Base-by-base conservation (phyloP, 2,329 filamentous ascomycete genomes). In the Sporothrix sp. region DNA sequence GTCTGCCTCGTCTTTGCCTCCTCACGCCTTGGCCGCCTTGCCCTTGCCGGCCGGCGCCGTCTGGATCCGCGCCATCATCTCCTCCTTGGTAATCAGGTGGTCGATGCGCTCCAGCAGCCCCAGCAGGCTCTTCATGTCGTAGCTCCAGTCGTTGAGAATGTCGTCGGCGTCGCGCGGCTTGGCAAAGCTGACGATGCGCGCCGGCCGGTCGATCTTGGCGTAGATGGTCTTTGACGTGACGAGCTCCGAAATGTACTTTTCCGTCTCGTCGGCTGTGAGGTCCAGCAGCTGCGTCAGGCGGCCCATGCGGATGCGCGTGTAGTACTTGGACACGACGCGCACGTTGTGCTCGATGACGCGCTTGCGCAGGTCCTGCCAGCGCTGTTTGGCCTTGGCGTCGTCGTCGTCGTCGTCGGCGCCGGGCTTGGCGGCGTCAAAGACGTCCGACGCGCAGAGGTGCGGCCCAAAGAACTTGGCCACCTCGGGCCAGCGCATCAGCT, bases 261-360 rank as follows among this genome's bases (percentile, higher is more conserved):
- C 93, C 9, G 93, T 97, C 74, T 98, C 93, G 54, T 95, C 88
- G 66, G 95, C 89, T 1, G 84, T 85, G 58, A 98, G 75, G 65
- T 98, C 93, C 51, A 98, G 81, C 27, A 98, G 79, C 67, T 93
- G 79, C 7, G 89, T 95, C 55, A 98, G 75, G 30, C 93, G 87
- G 57, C 83, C 81, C 78, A 96, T 93, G 66, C 88, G 84, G 64
- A 98, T 95, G 60, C 93, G 87, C 20, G 93, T 98, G 73, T 98
- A 98, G 76, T 98, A 98, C 70, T 95, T 95, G 61, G 93, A 93
- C 33, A 98, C 81, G 2, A 98, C 93, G 48, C 93, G 87, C 48
- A 98, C 91, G 59, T 98, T 98, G 73, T 98, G 93, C 73, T 98
- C 93, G 61, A 98, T 98, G 55, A 98, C 93, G 48, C 93, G 89